Evolutionary conservation across 2,329 filamentous ascomycete species (phyloP), one percentile per base, ranked within the genome.

Genomic region (Fonsecaea monophora): DNA sequence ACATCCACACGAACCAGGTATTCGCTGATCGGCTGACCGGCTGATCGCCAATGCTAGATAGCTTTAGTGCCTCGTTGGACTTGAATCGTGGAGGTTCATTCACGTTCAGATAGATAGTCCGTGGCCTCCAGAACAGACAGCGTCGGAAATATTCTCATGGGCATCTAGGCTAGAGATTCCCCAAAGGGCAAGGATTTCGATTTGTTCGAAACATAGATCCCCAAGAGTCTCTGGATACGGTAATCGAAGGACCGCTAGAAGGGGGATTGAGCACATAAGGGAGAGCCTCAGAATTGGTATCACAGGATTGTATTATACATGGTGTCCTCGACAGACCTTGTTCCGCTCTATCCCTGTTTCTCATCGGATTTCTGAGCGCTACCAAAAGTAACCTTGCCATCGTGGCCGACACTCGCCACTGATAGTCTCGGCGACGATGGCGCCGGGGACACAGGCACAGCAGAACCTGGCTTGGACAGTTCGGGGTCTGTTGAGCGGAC

Each of bases 371-470:
- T 54, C 53, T 65, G 50, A 15, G 57, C 53, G 50, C 53, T 25
- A 73, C 88, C 83, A 73, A 92, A 88, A 42, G 82, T 82, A n/a
- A 90, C 88, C 77, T 90, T 90, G 18, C 89, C 89, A 70, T 88
- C 86, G 71, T 82, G 81, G 15, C 81, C 81, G 35, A 89, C 83
- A 42, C 80, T 84, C 0, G 87, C 87, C 53, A 90, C 65, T 60
- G 78, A 77, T n/a, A 76, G 69, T 62, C 69, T 74, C 53, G 76
- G 60, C 21, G 74, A 70, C 42, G 74, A 40, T 75, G 68, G 9
- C 76, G 73, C 1, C 4, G 76, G 63, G 9, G 73, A 71, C 37
- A 71, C 70, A 53, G 75, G 69, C 21, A 72, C 67, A 2, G 72
- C 68, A 18, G 70, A 70, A 15, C 72, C 48, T 56, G 67, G 40